phyloP scores from a whole-genome alignment of 2,329 filamentous ascomycete species.

The Aspergillus sp. region DNA sequence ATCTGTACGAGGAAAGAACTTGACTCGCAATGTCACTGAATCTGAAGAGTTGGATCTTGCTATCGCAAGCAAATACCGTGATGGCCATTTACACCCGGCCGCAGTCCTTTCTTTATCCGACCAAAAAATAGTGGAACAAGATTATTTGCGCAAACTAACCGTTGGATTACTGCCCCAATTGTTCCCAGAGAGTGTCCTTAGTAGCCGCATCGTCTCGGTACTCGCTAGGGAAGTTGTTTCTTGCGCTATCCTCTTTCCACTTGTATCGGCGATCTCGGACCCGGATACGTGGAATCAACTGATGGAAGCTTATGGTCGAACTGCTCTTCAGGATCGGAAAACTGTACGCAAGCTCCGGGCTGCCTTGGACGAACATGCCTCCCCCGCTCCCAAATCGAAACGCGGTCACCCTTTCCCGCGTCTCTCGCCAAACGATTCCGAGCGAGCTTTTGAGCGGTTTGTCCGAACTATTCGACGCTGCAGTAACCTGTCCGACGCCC shows the following conservation, averaged over 20 bases:
- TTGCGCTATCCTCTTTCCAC: conserved; percentile 82
- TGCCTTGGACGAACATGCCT: conserved; percentile 90
- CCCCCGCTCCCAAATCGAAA: conserved; percentile 67
- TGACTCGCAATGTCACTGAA: conserved; percentile 88
- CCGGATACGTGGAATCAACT: conserved; percentile 98
- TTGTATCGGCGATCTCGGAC: conserved; percentile 78
- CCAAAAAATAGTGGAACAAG: conserved; percentile 80
- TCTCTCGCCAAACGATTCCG: conserved; percentile 77
- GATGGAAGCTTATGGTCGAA: conserved; percentile 83
- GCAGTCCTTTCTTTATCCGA: conserved; percentile 81
- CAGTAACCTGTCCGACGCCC: conserved; percentile 87
- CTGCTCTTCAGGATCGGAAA: conserved; percentile 90
- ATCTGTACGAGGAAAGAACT: conserved; percentile 78
- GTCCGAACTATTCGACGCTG: conserved; percentile 85
- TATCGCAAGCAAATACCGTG: conserved; percentile 89
- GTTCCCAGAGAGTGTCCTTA: conserved; percentile 70
- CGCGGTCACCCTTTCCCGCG: conserved; percentile 73
- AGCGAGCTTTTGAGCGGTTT: conserved; percentile 91
- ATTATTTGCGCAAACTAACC: conserved; percentile 77
- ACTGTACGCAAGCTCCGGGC: conserved; percentile 89
- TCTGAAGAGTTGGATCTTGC: conserved; percentile 94
- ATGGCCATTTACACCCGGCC: conserved; percentile 84
- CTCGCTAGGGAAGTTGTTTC: conserved; percentile 87
- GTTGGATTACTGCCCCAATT: conserved; percentile 70
- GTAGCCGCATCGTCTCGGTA: conserved; percentile 76